Conservation (phyloP, 2,329 filamentous ascomycete species). For the Phyllachora maydis region DNA sequence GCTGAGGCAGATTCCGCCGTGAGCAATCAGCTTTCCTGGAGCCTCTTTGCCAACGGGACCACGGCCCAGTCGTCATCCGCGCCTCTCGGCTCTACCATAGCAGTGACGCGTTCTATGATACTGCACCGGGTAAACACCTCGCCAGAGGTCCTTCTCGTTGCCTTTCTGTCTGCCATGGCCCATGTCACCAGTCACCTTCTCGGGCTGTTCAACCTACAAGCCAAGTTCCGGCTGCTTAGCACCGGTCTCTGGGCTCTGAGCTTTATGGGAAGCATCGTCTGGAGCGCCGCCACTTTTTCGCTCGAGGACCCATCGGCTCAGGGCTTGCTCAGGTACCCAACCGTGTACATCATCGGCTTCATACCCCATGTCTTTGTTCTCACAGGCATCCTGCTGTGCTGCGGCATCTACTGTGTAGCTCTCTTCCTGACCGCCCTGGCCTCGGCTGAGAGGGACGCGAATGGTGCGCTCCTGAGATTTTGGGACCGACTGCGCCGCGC, state of each 20-base stretch:
- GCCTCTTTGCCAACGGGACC: slow-evolving; percentile 28
- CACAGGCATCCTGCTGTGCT: slow-evolving; percentile 55
- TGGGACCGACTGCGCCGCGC: slow-evolving; percentile 46
- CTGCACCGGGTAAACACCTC: slow-evolving; percentile 70
- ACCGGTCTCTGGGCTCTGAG: slow-evolving; percentile 80
- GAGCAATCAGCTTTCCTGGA: slow-evolving; percentile 56
- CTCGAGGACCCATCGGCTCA: slow-evolving; percentile 36
- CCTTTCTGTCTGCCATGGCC: slow-evolving; percentile 73
- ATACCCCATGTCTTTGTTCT: slow-evolving; percentile 85
- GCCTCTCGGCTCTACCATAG: slow-evolving; percentile 16
- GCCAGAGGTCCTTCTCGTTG: slow-evolving; percentile 71
- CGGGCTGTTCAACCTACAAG: slow-evolving; percentile 62
- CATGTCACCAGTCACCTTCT: slow-evolving; percentile 71
- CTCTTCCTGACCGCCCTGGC: slow-evolving; percentile 55
- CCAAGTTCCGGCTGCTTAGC: slow-evolving; percentile 60
- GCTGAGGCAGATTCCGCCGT: slow-evolving; percentile 86
- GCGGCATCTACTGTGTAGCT: slow-evolving; percentile 57
- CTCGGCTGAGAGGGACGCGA: slow-evolving; percentile 26
- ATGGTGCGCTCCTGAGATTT: slow-evolving; percentile 17
- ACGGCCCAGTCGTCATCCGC: slow-evolving; percentile 22
- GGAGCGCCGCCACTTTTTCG: slow-evolving; percentile 47
- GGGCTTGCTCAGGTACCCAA: slow-evolving; percentile 71
- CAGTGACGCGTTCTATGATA: slow-evolving; percentile 43
- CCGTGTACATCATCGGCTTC: slow-evolving; percentile 86
- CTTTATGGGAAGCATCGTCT: slow-evolving; percentile 72